phyloP scores from a whole-genome alignment of 116 monocot species.

The Cymodocea nodosa region DNA sequence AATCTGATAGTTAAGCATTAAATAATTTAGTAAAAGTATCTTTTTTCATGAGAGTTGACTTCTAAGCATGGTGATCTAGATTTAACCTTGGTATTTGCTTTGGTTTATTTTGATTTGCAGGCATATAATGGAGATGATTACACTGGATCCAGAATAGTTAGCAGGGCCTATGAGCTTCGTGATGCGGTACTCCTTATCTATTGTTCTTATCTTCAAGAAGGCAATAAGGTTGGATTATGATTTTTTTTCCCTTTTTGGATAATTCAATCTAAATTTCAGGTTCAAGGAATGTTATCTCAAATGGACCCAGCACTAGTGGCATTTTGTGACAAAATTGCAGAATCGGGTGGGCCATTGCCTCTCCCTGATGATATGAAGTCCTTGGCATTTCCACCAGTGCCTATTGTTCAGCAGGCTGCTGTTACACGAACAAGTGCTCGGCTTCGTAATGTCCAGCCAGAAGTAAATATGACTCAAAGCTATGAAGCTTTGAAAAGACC shows the following conservation, averaged over 20 bases:
- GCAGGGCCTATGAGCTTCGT: slow-evolving; percentile 88
- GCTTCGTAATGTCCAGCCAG: slow-evolving; percentile 80
- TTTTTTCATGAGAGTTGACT: background rate
- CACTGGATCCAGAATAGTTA: slow-evolving; percentile 87
- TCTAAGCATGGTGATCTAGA: background rate
- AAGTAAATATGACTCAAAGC: slow-evolving; percentile 66
- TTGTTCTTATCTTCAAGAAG: background rate
- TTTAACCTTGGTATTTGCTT: background rate
- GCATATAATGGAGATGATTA: slow-evolving; percentile 85
- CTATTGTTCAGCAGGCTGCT: slow-evolving; percentile 65
- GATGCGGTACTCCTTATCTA: slow-evolving; percentile 49
- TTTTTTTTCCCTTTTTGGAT: background rate
- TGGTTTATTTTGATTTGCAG: slow-evolving; percentile 22
- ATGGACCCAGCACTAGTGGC: slow-evolving; percentile 89
- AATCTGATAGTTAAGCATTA: no score
- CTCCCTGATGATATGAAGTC: slow-evolving; percentile 35
- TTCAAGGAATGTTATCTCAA: slow-evolving; percentile 96
- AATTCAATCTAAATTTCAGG: slow-evolving; percentile 29
- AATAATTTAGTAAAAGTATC: no score
- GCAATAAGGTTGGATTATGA: background rate
- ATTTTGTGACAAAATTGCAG: slow-evolving; percentile 89
- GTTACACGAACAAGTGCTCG: slow-evolving; percentile 80
- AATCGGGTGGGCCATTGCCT: slow-evolving; percentile 61
- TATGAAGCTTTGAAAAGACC: slow-evolving; percentile 69
- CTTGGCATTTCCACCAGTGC: slow-evolving; percentile 31